Conservation (phyloP, 345 rosid species). For the Lumnitzera littorea region DNA sequence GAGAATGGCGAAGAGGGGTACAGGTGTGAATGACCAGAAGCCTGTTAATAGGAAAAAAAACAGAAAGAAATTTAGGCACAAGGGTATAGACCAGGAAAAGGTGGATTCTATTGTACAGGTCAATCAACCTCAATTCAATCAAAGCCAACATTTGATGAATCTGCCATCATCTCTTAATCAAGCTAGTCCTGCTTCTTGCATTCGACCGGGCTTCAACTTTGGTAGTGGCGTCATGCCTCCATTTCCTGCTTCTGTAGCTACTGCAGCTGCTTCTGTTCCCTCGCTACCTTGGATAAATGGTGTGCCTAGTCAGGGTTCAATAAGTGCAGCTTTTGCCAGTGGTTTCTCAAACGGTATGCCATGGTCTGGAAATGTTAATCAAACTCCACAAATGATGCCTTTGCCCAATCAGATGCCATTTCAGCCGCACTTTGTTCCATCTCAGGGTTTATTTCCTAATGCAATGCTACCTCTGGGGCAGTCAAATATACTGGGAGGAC, state of each 20-base stretch:
- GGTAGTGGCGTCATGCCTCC: constrained; percentile 28
- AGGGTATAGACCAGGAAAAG: constrained; percentile 36
- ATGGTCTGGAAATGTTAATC: constrained; percentile 43
- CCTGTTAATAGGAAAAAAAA: constrained; percentile 34
- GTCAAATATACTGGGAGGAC: no score
- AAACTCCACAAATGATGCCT: constrained; percentile 31
- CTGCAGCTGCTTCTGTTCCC: constrained; percentile 16
- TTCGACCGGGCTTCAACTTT: constrained; percentile 19
- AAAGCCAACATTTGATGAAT: constrained; percentile 16
- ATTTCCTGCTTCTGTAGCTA: constrained; percentile 26
- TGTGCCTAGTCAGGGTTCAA: constrained; percentile 24
- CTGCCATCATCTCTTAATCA: constrained; percentile 20
- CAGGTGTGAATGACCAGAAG: constrained; percentile 30
- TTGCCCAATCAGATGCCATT: not conserved
- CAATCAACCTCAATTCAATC: constrained; percentile 16
- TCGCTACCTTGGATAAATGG: constrained; percentile 31
- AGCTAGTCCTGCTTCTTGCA: constrained; percentile 16
- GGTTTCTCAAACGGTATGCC: constrained; percentile 41
- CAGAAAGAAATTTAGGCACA: constrained; percentile 41
- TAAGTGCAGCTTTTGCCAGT: constrained; percentile 17
- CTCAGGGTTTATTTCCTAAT: no score
- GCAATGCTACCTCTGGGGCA: no score
- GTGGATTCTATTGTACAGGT: constrained; percentile 21
- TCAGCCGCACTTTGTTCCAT: no score
- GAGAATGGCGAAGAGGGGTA: constrained; percentile 65